Evolutionary conservation across 176 grass and related monocot genomes (phyloP).

Genomic region (Aegilops speltoides): DNA sequence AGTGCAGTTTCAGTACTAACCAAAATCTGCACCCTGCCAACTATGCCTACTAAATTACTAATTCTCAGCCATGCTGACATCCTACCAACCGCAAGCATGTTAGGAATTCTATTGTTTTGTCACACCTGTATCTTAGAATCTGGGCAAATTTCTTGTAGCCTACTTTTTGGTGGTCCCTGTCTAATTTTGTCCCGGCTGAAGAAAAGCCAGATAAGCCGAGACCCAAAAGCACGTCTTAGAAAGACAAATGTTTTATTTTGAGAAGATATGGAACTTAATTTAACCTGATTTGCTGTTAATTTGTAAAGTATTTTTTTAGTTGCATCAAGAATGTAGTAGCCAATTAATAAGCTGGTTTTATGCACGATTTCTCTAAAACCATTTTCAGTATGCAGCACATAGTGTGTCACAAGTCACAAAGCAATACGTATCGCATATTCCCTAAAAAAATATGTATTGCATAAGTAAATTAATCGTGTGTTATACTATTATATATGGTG

Average conservation of each 20-base stretch:
- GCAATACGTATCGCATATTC: no score
- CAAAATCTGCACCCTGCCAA: slow-evolving; percentile 35
- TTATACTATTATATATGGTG: not conserved
- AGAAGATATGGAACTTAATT: slow-evolving; percentile 1
- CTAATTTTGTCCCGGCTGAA: not conserved
- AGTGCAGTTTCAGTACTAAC: not conserved
- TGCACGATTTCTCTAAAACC: not conserved
- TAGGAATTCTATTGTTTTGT: slow-evolving; percentile 37
- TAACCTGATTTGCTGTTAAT: not conserved
- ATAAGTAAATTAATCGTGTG: not conserved
- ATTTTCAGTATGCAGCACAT: not conserved
- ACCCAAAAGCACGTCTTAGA: not conserved
- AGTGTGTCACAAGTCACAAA: not conserved
- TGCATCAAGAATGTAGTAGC: not conserved
- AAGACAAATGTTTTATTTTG: not conserved
- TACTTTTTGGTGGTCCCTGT: slow-evolving; percentile 19
- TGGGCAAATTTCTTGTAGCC: slow-evolving; percentile 39
- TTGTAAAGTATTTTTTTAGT: not conserved
- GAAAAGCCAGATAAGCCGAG: not conserved
- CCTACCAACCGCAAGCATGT: slow-evolving; percentile 42
- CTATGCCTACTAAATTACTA: not conserved
- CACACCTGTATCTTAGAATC: slow-evolving; percentile 51
- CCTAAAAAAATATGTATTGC: not conserved
- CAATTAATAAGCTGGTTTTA: not conserved
- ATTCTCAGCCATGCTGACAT: slow-evolving; percentile 31